phyloP scores from a whole-genome alignment of 208 protist species.

The Strigomonas culicis region DNA sequence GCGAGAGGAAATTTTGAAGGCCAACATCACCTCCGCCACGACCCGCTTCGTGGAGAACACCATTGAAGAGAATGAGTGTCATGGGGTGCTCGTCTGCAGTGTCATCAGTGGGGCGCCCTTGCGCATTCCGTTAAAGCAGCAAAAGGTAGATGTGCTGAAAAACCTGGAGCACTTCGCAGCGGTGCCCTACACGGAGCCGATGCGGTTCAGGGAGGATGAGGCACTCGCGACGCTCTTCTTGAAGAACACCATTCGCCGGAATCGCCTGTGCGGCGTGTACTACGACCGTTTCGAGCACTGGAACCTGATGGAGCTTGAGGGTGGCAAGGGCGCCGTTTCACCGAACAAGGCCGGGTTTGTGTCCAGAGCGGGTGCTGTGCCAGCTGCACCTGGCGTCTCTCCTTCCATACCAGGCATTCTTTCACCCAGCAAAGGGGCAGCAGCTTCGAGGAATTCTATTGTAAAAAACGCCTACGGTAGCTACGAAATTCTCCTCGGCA shows the following conservation, averaged over 20 bases:
- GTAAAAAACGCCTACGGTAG: constrained; percentile 57
- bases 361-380: too few relatives aligned
- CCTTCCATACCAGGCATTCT: neutral
- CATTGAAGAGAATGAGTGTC: constrained; percentile 70
- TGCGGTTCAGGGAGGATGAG: constrained; percentile 16
- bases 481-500: constrained; percentile 54
- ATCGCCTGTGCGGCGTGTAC: constrained; percentile 80
- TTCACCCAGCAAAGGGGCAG: neutral
- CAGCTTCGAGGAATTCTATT: neutral
- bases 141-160: neutral
- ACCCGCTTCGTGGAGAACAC: constrained; percentile 54
- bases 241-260: constrained; percentile 61
- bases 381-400: too few relatives aligned
- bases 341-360: too few relatives aligned
- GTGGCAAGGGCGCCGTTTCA: neutral
- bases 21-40: constrained; percentile 32
- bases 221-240: constrained; percentile 47
- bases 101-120: constrained; percentile 46
- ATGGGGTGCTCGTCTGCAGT: constrained; percentile 74
- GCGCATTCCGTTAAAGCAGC: constrained; percentile 20
- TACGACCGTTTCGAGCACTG: constrained; percentile 73
- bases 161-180: constrained; percentile 18
- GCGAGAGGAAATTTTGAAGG: constrained; percentile 37
- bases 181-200: constrained; percentile 9
- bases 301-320: constrained; percentile 32